phyloP scores from a whole-genome alignment of 2,329 filamentous ascomycete genomes.

The Epicoccum nigrum region DNA sequence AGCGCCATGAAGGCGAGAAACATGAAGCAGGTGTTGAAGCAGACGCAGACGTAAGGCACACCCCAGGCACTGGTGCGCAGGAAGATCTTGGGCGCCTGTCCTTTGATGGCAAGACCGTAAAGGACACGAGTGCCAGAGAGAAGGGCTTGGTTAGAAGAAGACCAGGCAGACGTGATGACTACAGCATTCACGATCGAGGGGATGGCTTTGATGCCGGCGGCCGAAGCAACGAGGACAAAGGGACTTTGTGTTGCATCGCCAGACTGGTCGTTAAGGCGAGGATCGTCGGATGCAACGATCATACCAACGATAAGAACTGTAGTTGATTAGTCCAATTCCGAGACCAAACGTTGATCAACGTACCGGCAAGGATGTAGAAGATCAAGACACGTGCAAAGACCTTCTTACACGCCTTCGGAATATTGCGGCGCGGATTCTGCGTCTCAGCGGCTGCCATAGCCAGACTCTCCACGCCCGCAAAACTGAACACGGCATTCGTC shows the following conservation, averaged over 20 bases:
- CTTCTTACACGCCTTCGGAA: constrained; percentile 59
- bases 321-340: not conserved
- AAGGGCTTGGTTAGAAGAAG: constrained; percentile 69
- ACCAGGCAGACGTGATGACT: constrained; percentile 74
- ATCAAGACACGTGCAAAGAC: constrained; percentile 60
- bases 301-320: constrained; percentile 60
- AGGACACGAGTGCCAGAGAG: constrained; percentile 57
- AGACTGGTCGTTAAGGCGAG: constrained; percentile 54
- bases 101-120: constrained; percentile 54
- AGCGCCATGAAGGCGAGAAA: constrained; percentile 56
- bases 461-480: constrained; percentile 36
- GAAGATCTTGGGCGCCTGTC: constrained; percentile 58
- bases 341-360: no score
- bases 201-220: constrained; percentile 69
- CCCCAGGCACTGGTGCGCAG: constrained; percentile 52
- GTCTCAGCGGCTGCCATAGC: constrained; percentile 41
- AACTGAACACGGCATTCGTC: constrained; percentile 55
- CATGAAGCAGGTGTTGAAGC: constrained; percentile 47
- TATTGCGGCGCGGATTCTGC: constrained; percentile 42
- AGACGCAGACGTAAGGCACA: constrained; percentile 47
- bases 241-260: constrained; percentile 35
- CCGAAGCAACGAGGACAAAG: constrained; percentile 68
- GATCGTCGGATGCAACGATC: constrained; percentile 61
- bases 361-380: constrained; percentile 55
- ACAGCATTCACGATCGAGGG: constrained; percentile 76